A percentile compares a stretch with the other conserved stretches of the same genome.
Evolutionary conservation across 2,329 filamentous ascomycete species (phyloP).

Genomic region (Dendrostoma leiphaemia): DNA sequence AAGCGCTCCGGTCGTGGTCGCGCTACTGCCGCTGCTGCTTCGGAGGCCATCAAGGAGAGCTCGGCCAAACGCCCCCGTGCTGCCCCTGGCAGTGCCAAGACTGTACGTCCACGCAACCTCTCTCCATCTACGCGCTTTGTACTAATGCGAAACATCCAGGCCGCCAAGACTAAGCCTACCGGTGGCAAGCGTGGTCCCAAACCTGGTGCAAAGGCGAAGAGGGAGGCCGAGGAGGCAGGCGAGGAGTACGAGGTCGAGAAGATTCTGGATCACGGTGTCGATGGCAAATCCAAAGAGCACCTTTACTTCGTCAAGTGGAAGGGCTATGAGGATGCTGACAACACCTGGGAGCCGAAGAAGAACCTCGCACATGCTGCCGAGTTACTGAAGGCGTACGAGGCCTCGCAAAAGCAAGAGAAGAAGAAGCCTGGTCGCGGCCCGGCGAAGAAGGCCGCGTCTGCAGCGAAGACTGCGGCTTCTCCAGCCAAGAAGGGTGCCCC

Average conservation of each 20-base stretch:
- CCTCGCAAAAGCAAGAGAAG: constrained; percentile 22
- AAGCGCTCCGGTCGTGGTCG: constrained; percentile 13
- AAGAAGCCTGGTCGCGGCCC: constrained; percentile 6
- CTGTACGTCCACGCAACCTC: not conserved
- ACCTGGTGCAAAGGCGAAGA: constrained; percentile 1
- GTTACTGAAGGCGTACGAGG: constrained; percentile 37
- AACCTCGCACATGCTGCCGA: constrained; percentile 40
- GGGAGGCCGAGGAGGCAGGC: constrained; percentile 3
- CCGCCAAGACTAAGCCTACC: constrained; percentile 10
- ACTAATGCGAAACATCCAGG: not conserved
- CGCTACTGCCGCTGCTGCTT: constrained; percentile 18
- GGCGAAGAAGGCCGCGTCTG: constrained; percentile 14
- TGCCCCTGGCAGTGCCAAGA: constrained; percentile 8
- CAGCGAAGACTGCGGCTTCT: not conserved
- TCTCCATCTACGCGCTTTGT: not conserved
- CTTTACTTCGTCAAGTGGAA: constrained; percentile 55
- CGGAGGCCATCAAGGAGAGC: constrained; percentile 15
- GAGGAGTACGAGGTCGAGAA: constrained; percentile 47
- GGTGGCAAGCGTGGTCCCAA: constrained; percentile 13
- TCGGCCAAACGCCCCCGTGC: constrained; percentile 13
- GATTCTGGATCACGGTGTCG: constrained; percentile 40
- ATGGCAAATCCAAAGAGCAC: constrained; percentile 34
- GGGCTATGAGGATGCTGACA: constrained; percentile 40
- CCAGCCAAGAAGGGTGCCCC: constrained; percentile 6
- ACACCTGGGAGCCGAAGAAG: constrained; percentile 53